Conservation (phyloP, 768 basidiomycete species). For the Mycena leptocephala region DNA sequence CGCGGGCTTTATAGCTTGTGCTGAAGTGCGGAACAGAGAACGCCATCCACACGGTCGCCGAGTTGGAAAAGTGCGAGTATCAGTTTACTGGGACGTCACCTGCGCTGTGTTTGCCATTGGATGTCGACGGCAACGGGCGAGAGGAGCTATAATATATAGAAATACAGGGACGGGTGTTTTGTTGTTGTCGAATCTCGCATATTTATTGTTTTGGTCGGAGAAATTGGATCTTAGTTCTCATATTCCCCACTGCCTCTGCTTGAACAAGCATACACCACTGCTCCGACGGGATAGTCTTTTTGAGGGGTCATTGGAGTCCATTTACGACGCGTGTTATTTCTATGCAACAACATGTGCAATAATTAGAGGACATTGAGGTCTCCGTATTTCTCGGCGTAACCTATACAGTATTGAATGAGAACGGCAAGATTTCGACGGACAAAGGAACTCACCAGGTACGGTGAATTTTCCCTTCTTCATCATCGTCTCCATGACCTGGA, state of each 20-base stretch:
- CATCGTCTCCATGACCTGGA: constrained; percentile 94
- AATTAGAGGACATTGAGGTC: constrained; percentile 92
- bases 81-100: constrained; percentile 89
- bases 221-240: neutral
- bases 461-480: constrained; percentile 98
- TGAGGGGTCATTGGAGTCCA: neutral
- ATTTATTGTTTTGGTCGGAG: constrained; percentile 24
- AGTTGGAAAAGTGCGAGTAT: constrained; percentile 98
- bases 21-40: constrained; percentile 92
- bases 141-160: constrained; percentile 58
- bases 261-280: no score
- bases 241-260: neutral
- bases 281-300: no score
- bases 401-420: constrained; percentile 51
- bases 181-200: neutral
- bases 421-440: neutral
- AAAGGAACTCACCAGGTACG: constrained; percentile 81
- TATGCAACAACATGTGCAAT: constrained; percentile 31
- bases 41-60: constrained; percentile 80
- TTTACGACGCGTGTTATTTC: constrained; percentile 32
- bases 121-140: constrained; percentile 55
- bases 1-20: constrained; percentile 69
- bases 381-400: constrained; percentile 97
- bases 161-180: neutral
- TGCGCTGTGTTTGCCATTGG: constrained; percentile 81